These are phyloP conservation scores for Botrytis squamosa DNA, from an alignment of 2,329 filamentous ascomycete genomes.

Conservation along the genomic window DNA sequence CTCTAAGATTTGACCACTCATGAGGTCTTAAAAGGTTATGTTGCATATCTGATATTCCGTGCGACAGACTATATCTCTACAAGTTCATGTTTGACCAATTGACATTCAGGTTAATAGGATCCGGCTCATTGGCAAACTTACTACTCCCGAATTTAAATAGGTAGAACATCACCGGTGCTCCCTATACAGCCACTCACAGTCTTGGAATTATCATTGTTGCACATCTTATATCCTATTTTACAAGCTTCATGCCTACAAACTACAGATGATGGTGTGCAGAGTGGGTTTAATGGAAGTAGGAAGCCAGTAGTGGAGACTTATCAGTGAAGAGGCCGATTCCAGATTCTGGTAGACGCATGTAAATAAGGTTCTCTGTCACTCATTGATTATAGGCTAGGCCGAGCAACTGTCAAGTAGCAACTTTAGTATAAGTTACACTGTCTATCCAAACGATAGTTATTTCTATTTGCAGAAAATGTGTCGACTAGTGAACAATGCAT, in stretches of 20 bases:
- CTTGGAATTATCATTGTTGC: not conserved
- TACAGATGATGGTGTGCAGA: not conserved
- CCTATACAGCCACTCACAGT: not conserved
- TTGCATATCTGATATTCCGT: not conserved
- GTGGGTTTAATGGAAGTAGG: not conserved
- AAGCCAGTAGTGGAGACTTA: not conserved
- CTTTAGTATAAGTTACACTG: rapidly evolving
- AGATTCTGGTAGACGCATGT: not conserved
- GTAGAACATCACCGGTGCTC: rapidly evolving
- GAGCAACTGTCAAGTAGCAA: not conserved
- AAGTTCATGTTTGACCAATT: rapidly evolving
- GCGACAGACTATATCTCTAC: not conserved
- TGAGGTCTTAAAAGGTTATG: no score
- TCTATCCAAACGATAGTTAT: not conserved
- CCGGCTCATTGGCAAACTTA: no score
- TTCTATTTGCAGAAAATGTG: rapidly evolving
- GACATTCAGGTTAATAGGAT: not conserved
- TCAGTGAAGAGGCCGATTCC: not conserved
- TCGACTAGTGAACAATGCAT: not conserved
- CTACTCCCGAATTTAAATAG: not conserved
- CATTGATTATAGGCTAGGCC: no score
- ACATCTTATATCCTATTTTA: not conserved
- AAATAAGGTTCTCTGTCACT: not conserved
- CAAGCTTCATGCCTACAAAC: not conserved
- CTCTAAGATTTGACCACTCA: not conserved